Conservation (phyloP, 495 filamentous ascomycete species). For the Aspergillus wentii region DNA sequence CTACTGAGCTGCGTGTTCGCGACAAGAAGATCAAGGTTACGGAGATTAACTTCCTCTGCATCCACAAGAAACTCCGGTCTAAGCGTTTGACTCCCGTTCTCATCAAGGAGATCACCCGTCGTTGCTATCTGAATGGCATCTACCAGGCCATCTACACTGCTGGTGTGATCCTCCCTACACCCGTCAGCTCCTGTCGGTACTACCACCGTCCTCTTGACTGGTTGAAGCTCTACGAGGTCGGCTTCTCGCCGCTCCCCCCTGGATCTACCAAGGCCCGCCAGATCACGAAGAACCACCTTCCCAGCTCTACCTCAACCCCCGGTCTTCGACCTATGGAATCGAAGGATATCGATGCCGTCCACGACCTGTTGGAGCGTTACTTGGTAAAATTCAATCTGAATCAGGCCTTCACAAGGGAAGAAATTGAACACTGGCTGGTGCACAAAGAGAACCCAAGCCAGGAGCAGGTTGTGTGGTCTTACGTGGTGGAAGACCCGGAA, state of each 20-base stretch:
- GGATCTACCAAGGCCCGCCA: constrained; percentile 79
- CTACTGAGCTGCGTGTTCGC: constrained; percentile 75
- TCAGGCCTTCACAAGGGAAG: constrained; percentile 71
- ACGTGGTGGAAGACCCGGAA: constrained; percentile 76
- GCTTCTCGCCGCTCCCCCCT: constrained; percentile 77
- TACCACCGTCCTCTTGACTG: constrained; percentile 91
- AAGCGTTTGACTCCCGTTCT: constrained; percentile 89
- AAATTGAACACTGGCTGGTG: constrained; percentile 84
- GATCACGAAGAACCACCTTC: constrained; percentile 73
- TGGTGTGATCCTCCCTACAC: constrained; percentile 83
- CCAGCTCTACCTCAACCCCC: constrained; percentile 59
- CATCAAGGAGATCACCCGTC: constrained; percentile 94
- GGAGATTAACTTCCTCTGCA: constrained; percentile 96
- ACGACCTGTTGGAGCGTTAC: constrained; percentile 71
- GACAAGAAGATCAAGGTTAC: constrained; percentile 67
- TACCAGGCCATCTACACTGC: constrained; percentile 96
- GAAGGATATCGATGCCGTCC: constrained; percentile 78
- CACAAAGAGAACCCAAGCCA: constrained; percentile 50
- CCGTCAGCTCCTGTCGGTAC: constrained; percentile 88
- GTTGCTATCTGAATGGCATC: constrained; percentile 75
- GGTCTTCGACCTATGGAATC: constrained; percentile 75
- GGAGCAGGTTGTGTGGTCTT: constrained; percentile 86
- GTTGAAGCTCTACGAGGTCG: constrained; percentile 90
- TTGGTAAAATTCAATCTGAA: constrained; percentile 76
- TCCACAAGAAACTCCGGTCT: constrained; percentile 94